Evolutionary conservation across 164 flowering plant genomes (phyloP).

Genomic region (Macadamia tetraphylla): DNA sequence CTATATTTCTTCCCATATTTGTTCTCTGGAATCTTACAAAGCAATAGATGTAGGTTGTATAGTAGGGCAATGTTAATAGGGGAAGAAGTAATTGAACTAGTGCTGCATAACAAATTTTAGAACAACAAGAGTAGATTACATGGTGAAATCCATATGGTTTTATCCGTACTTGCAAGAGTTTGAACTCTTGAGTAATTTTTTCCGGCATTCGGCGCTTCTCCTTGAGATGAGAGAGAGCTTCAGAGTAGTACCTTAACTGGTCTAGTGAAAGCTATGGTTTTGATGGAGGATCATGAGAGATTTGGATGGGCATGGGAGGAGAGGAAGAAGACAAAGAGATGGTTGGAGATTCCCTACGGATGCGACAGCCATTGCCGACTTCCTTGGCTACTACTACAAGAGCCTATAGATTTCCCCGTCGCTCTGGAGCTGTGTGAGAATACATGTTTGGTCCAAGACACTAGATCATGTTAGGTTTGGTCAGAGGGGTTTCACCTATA

Average conservation of each 20-base stretch:
- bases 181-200: slow-evolving; percentile 43
- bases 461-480: no score
- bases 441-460: no score
- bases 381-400: slow-evolving; percentile 15
- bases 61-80: no score
- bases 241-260: slow-evolving; percentile 43
- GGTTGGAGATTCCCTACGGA: slow-evolving; percentile 12
- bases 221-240: slow-evolving; percentile 44
- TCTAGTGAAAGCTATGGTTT: slow-evolving; percentile 35
- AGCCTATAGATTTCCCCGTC: slow-evolving; percentile 26
- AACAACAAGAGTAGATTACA: background rate
- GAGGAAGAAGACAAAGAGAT: slow-evolving; percentile 10
- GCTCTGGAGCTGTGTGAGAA: background rate
- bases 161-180: slow-evolving; percentile 37
- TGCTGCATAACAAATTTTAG: background rate
- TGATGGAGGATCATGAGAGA: slow-evolving; percentile 33
- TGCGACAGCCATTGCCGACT: slow-evolving; percentile 34
- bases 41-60: no score
- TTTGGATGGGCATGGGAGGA: slow-evolving; percentile 13
- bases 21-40: no score
- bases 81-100: background rate
- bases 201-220: slow-evolving; percentile 34
- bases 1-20: no score
- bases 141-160: background rate
- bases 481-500: no score